Percentiles rank a stretch among this genome's conserved stretches.
Conservation (phyloP, 2,329 filamentous ascomycete species). For the Aspergillus niger region DNA sequence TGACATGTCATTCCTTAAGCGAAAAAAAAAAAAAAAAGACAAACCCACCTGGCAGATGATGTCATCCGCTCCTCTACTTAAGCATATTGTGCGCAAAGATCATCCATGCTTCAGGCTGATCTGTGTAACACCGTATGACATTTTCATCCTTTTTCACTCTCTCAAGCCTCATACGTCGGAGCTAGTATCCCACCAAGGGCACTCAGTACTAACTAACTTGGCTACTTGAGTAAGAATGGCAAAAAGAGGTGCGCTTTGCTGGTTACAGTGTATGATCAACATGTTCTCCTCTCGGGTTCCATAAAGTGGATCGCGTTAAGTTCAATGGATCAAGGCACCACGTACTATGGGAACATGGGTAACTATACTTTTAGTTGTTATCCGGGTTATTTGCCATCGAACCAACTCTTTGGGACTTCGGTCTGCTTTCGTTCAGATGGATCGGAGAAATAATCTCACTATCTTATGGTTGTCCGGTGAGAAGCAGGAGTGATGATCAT, state of each 20-base stretch:
- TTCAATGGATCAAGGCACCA: neutral
- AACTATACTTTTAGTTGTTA: neutral
- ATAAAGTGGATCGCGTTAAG: neutral
- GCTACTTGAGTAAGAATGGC: no score
- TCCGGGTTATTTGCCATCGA: neutral
- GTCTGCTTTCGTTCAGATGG: neutral
- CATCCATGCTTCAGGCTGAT: neutral
- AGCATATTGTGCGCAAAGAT: no score
- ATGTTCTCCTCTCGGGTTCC: neutral
- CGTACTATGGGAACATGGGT: neutral
- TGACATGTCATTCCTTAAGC: no score
- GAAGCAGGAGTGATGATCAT: neutral
- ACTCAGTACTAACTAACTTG: no score
- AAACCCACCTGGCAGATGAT: neutral
- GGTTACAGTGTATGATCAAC: slow-evolving; percentile 1
- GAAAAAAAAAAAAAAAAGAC: no score
- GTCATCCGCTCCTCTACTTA: neutral
- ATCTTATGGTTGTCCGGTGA: no score
- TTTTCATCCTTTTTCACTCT: neutral
- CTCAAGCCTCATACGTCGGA: neutral
- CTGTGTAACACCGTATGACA: neutral
- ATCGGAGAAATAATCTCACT: neutral
- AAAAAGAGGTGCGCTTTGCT: neutral
- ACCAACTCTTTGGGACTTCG: neutral
- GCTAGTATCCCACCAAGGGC: no score